Evolutionary conservation across 345 rosid species (phyloP).

Genomic region (Moricandia moricandioides): DNA sequence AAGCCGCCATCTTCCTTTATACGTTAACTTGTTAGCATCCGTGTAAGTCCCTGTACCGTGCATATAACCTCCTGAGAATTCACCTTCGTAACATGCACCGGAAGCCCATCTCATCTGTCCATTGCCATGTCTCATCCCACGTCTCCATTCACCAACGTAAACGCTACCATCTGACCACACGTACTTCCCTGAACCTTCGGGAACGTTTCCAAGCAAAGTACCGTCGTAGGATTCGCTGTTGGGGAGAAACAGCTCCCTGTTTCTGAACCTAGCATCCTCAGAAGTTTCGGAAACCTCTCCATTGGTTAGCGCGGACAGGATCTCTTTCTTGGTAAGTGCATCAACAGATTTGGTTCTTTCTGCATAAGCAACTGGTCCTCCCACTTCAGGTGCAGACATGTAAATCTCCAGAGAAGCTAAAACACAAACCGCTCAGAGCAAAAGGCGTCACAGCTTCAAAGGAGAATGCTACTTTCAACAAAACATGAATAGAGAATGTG

Average conservation of each 20-base stretch:
- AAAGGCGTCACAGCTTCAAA: conserved; percentile 28
- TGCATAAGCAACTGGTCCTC: conserved; percentile 47
- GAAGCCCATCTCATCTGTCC: conserved; percentile 80
- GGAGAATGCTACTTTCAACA: conserved; percentile 29
- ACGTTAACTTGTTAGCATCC: conserved; percentile 51
- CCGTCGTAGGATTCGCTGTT: conserved; percentile 78
- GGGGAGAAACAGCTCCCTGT: conserved; percentile 56
- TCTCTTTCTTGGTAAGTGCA: conserved; percentile 45
- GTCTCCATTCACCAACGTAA: conserved; percentile 91
- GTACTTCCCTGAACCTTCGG: conserved; percentile 85
- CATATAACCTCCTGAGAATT: conserved; percentile 84
- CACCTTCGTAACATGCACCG: conserved; percentile 79
- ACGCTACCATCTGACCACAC: conserved; percentile 73
- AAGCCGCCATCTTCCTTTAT: conserved; percentile 86
- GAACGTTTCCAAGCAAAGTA: conserved; percentile 66
- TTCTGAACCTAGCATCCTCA: conserved; percentile 61
- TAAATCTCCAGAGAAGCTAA: conserved; percentile 56
- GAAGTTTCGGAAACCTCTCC: conserved; percentile 54
- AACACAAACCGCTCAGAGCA: conserved; percentile 28
- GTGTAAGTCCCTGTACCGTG: conserved; percentile 73
- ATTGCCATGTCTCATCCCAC: conserved; percentile 80
- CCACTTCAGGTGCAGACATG: conserved; percentile 78
- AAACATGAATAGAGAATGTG: conserved; percentile 25
- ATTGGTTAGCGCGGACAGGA: conserved; percentile 39
- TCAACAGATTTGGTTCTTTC: conserved; percentile 83